A percentile compares a stretch with the other conserved stretches of the same genome.
Evolutionary conservation across 192 early-diverging fungal genomes (phyloP).

Genomic region (Dimargaris xerosporica): DNA sequence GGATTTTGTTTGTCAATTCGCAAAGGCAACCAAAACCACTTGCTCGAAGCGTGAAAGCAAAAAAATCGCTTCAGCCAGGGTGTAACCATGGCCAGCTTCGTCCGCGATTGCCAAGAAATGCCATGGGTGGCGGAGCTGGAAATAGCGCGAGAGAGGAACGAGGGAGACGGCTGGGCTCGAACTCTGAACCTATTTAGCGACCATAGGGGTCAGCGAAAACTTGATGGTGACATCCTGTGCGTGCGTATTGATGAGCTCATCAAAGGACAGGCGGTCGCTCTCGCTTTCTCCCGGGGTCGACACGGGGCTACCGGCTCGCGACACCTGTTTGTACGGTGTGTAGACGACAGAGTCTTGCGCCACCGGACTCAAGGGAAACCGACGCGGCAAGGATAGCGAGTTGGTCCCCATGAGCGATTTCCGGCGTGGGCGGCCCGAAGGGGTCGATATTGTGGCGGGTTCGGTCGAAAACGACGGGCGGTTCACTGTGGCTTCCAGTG

Average conservation of each 20-base stretch:
- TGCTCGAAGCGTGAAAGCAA: too few relatives aligned
- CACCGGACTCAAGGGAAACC: neutral
- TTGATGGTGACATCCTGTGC: slow-evolving; percentile 7
- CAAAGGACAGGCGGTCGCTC: neutral
- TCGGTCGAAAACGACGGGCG: slow-evolving; percentile 3
- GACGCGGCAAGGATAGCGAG: slow-evolving; percentile 4
- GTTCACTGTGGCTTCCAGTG: neutral
- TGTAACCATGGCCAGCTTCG: too few relatives aligned
- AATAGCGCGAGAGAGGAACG: too few relatives aligned
- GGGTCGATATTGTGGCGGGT: neutral
- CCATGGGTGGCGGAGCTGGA: too few relatives aligned
- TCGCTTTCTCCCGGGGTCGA: neutral
- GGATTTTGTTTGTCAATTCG: too few relatives aligned
- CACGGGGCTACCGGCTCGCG: neutral
- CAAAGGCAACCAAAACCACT: too few relatives aligned
- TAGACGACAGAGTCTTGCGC: neutral
- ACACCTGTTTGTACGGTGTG: neutral
- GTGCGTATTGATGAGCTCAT: slow-evolving; percentile 1
- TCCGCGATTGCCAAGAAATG: too few relatives aligned
- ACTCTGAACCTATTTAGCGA: neutral
- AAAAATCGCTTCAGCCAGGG: too few relatives aligned
- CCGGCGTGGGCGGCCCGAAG: neutral
- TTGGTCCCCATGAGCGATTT: neutral
- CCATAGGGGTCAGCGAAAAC: neutral
- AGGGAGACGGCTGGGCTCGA: too few relatives aligned